Evolutionary conservation across 805 yeast genomes (phyloP), one percentile per base, ranked within the genome.

Genomic region (Wickerhamiella cacticola): DNA sequence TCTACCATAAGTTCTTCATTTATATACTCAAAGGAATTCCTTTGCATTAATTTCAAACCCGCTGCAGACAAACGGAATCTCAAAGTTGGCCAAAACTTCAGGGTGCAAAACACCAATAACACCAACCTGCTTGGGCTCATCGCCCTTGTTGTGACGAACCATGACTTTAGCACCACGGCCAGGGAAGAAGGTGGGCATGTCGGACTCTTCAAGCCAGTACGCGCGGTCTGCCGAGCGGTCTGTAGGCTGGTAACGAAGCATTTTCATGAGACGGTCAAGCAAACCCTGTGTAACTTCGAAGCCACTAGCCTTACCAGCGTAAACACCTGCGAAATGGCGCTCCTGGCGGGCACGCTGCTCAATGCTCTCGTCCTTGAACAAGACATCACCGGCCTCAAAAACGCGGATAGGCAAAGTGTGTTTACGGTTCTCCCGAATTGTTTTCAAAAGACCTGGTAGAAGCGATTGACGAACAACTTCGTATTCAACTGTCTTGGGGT

Each of bases 381-480:
- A 96, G 52, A 92, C 81, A 66, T 92, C 99, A 59, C 96, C 96
- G 56, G 84, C 72, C 71, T 92, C 99, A 57, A 92, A 92, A 50
- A 94, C 95, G 66, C 78, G 81, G 62, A 94, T 83, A 41, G 99
- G 99, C 61, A 92, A 74, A 2, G 95, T 73, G 66, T 94, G 97
- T 65, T 87, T 83, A 71, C 95, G 82, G 71, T 92, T 92, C 70
- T 94, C 98, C 63, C 84, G 81, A 55, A 92, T 80, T 22, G 98
- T 92, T 68, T 92, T 92, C 63, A 92, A 76, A 50, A 92, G 74
- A 56, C 99, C 99, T 42, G 98, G 96, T 50, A 89, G 71, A 57
- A 92, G 73, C 23, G 94, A 77, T 15, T 98, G 92, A 74, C 98
- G 82, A 23, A 92, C 97, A 52, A 92, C 98, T 72, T 92, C 96